A percentile compares a stretch with the other conserved stretches of the same genome.
phyloP scores from a whole-genome alignment of 306 rosid species.

The Leucaena leucocephala region DNA sequence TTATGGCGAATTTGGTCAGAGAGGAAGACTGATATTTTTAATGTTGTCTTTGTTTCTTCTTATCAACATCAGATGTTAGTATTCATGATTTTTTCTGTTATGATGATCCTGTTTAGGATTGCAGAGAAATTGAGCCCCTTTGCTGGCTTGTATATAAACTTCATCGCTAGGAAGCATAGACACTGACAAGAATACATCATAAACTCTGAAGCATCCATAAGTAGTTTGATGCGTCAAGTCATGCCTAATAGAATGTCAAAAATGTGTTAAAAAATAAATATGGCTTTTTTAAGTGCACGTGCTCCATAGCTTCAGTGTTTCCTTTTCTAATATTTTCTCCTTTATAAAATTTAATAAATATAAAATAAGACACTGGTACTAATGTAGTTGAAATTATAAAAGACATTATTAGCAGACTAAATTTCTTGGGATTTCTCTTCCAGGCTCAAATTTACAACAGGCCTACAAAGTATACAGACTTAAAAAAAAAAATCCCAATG shows the following conservation, averaged over 20 bases:
- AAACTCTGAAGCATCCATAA: not conserved
- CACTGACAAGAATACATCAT: not conserved
- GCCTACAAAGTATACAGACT: not conserved
- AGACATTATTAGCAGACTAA: not conserved
- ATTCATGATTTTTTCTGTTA: not conserved
- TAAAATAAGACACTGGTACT: not conserved
- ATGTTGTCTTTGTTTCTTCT: not conserved
- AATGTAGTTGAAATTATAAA: not conserved
- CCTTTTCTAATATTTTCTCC: not conserved
- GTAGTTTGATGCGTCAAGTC: not conserved
- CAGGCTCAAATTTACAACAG: not conserved
- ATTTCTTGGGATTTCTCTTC: not conserved
- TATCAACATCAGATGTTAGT: not conserved
- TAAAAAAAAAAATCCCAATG: not conserved
- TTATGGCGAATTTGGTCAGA: not conserved
- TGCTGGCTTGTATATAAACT: not conserved
- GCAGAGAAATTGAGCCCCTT: not conserved
- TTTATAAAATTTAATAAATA: not conserved
- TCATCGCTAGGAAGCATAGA: not conserved
- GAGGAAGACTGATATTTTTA: not conserved
- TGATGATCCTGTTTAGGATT: not conserved
- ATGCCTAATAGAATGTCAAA: not conserved
- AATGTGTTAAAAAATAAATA: not conserved
- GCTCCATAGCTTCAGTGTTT: not conserved
- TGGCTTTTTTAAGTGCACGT: not conserved